Conservation (phyloP, 2,329 filamentous ascomycete genomes). For the Exophiala calicioides region DNA sequence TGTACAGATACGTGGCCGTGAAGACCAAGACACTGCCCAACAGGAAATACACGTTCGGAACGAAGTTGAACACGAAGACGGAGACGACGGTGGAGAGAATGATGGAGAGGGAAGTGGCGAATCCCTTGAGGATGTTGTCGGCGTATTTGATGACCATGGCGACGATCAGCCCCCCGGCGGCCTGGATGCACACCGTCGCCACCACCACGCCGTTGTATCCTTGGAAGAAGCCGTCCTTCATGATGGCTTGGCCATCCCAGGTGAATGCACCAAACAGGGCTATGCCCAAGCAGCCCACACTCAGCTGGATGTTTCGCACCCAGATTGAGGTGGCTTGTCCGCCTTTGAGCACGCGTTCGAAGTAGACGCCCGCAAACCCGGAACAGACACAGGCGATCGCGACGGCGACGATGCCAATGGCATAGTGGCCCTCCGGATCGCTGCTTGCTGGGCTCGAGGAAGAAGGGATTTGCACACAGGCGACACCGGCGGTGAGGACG, state of each 20-base stretch:
- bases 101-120: constrained; percentile 89
- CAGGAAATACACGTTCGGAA: constrained; percentile 63
- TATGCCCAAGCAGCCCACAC: constrained; percentile 89
- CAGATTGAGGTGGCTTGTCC: constrained; percentile 76
- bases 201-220: constrained; percentile 93
- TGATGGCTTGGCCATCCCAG: constrained; percentile 81
- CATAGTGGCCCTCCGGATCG: constrained; percentile 56
- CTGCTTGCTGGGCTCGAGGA: constrained; percentile 54
- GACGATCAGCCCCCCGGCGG: constrained; percentile 79
- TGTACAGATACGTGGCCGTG: constrained; percentile 82
- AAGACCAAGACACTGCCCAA: constrained; percentile 77
- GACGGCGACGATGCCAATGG: constrained; percentile 62
- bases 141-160: constrained; percentile 78
- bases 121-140: constrained; percentile 90
- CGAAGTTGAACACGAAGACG: constrained; percentile 79
- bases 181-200: constrained; percentile 79
- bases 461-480: constrained; percentile 78
- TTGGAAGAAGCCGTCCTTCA: constrained; percentile 83
- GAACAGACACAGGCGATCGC: constrained; percentile 76
- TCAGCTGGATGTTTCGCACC: constrained; percentile 91
- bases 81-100: constrained; percentile 82
- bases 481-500: constrained; percentile 77
- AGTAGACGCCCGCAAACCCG: constrained; percentile 71
- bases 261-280: constrained; percentile 81
- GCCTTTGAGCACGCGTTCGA: constrained; percentile 84